phyloP scores from a whole-genome alignment of 202 grass and related monocot species.

The Elaeis oleifera region DNA sequence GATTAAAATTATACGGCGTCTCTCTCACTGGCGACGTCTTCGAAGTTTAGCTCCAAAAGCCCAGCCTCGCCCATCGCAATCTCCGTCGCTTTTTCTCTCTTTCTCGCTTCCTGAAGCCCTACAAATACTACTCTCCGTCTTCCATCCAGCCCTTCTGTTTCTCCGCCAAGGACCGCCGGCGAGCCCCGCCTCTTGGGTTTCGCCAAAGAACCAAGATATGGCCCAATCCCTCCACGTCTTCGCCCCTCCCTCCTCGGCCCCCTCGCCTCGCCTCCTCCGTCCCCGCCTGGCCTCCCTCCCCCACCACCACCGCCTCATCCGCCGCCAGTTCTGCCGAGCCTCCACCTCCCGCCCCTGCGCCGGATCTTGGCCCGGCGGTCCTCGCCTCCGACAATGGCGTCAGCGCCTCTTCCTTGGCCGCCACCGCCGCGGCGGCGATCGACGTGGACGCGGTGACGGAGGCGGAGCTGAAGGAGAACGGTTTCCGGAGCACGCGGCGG shows the following conservation, averaged over 20 bases:
- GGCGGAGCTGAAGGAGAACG: slow-evolving; percentile 20
- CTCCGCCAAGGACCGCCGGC: too few relatives aligned
- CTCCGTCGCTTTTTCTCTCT: too few relatives aligned
- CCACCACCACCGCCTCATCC: slow-evolving; percentile 1
- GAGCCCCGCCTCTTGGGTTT: too few relatives aligned
- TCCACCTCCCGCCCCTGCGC: background rate
- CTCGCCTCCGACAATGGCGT: background rate
- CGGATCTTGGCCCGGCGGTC: slow-evolving; percentile 2
- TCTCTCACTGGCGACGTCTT: too few relatives aligned
- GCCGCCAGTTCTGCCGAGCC: background rate
- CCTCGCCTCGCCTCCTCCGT: background rate
- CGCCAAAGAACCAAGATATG: background rate
- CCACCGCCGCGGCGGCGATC: background rate
- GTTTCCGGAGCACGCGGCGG: slow-evolving; percentile 17
- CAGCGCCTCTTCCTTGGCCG: background rate
- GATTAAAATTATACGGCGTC: too few relatives aligned
- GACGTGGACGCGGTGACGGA: slow-evolving; percentile 12
- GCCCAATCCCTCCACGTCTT: slow-evolving; percentile 1
- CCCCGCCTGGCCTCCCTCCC: background rate
- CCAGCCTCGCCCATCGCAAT: too few relatives aligned
- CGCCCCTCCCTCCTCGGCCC: background rate
- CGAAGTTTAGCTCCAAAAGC: too few relatives aligned
- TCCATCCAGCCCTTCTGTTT: too few relatives aligned
- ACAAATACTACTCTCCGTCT: too few relatives aligned
- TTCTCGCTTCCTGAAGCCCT: too few relatives aligned